Evolutionary conservation across 1,284 basidiomycete genomes (phyloP), one percentile per base, ranked within the genome.

Genomic region (Volvariella volvacea): DNA sequence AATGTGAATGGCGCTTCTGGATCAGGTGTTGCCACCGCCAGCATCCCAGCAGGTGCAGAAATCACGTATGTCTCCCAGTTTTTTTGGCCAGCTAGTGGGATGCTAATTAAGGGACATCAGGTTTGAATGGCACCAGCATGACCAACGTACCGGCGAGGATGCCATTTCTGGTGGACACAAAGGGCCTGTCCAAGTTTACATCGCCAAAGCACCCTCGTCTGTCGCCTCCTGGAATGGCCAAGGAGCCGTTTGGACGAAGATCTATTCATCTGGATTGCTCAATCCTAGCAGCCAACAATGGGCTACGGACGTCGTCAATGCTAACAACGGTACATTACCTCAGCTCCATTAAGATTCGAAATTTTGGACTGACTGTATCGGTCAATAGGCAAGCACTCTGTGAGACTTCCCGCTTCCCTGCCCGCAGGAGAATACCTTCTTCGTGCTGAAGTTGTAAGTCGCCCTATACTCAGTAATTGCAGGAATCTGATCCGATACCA

Each of bases 191-290:
- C 67, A 67, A 45, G 71, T 76, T 4, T 76, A 72, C 52, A 61
- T 74, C 44, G 73, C 73, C 39, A 73, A 74, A 50, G 72, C 72
- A 4, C 68, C 72, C 1, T 65, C 67, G 1, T 64, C 66, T 4
- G 72, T 65, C 3, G 67, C 65, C 0, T 50, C 64, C 1, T 75
- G 72, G 55, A 54, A 73, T 47, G 71, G 69, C 12, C 70, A 68
- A 48, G 73, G 69, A 25, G 50, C 67, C n/a, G 70, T 74, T 22
- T 76, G 73, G 70, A 73, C 71, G 34, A 75, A 74, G 64, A 70
- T 76, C 25, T 75, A 74, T 52, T 62, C 66, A 2, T 69, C 70
- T 32, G 71, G 72, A n/a, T 63, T 74, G 22, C 45, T 73, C 25
- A 59, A 66, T 44, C 47, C 68, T 2, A 55, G 49, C 34, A 49